Base-by-base conservation (phyloP, 805 yeast genomes). In the Saccharomycopsis fermentans region DNA sequence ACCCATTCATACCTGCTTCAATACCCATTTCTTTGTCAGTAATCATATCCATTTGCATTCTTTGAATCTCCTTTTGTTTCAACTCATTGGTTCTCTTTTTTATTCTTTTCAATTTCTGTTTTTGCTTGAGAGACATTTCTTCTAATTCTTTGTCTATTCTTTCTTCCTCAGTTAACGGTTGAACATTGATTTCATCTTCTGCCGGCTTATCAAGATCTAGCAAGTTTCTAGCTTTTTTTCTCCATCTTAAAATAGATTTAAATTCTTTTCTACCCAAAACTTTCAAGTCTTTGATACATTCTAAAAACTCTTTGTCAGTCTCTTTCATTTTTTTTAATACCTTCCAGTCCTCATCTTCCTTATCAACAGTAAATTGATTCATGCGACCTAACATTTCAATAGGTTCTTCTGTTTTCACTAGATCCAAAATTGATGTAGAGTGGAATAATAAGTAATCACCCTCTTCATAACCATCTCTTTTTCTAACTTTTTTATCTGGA, bases 381-480 rank as follows among this genome's bases (percentile, higher is more conserved):
- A 83, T 77, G 35, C 81, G 75, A 58, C 97, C 99, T 58, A 94
- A 77, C 62, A 85, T 76, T 63, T 83, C 84, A 51, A 94, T 88
- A 11, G 97, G 95, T 61, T 87, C 96, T 47, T 84, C 92, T 59
- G 82, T 78, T 66, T 77, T 84, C 51, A 94, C 81, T 73, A 94
- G 91, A 5, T 92, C 97, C 69, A 90, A 70, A 6, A 90, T 75
- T 16, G 89, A 81, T 75, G 82, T 76, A 9, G 83, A 81, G 66
- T 90, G 91, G 69, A 81, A 87, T 63, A 79, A 77, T 29, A 79
- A 69, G 66, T 86, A 82, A 67, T 94, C 96, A 55, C 95, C 97
- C 67, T 92, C 98, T 59, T 88, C 97, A 73, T 94, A 94, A 81
- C 99, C 99, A 65, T 86, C 87, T 82, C 99, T 87, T 71, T 83